phyloP scores from a whole-genome alignment of 371 early-diverging fungal genomes.

The Dentiscutata heterogama region DNA sequence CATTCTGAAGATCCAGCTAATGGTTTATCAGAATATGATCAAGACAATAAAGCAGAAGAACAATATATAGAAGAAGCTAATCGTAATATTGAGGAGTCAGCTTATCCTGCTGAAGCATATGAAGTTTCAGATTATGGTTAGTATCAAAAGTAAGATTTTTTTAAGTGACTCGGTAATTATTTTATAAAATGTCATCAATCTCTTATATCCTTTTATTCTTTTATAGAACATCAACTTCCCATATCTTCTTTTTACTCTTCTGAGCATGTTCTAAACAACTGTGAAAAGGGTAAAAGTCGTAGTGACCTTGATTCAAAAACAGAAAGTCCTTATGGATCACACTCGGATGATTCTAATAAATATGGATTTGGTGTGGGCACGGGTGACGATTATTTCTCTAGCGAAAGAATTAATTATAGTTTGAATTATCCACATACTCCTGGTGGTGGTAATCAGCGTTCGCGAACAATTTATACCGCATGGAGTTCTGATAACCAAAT shows the following conservation, averaged over 20 bases:
- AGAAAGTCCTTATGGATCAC: neutral
- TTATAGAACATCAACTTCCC: neutral
- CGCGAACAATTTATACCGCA: constrained; percentile 71
- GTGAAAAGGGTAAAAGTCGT: constrained; percentile 4
- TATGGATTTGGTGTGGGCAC: neutral
- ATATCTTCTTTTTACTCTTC: neutral
- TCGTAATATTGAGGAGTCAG: neutral
- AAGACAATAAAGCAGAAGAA: neutral
- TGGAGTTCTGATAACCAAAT: constrained; percentile 74
- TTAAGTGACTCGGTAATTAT: neutral
- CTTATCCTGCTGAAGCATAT: constrained; percentile 29
- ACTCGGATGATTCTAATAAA: neutral
- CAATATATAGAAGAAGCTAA: neutral
- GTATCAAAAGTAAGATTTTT: neutral
- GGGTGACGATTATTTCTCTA: neutral
- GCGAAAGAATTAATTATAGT: constrained; percentile 29
- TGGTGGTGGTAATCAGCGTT: constrained; percentile 3
- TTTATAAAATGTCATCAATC: neutral
- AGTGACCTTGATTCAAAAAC: constrained; percentile 1
- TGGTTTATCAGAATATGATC: constrained; percentile 3
- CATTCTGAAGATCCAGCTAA: neutral
- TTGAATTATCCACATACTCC: constrained; percentile 37
- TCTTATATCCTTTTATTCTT: neutral
- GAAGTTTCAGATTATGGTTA: neutral
- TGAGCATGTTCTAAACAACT: neutral